A percentile compares a stretch with the other conserved stretches of the same genome.
Evolutionary conservation across 768 basidiomycete species (phyloP).

Genomic region (Trametes elegans): DNA sequence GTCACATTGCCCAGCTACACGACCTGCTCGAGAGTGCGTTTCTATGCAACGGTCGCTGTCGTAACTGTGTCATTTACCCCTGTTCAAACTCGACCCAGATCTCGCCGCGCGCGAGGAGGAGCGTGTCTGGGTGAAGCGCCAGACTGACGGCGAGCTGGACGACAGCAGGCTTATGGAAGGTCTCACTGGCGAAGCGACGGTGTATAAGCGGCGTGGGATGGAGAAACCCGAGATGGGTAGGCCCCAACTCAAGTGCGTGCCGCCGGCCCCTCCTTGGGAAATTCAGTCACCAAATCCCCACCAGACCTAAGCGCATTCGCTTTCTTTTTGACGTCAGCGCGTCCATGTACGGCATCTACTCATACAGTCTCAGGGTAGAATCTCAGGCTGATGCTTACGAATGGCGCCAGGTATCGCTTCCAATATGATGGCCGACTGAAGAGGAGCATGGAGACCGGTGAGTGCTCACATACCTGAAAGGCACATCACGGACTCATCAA

Average conservation of each 20-base stretch:
- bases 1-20: conserved; percentile 57
- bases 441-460: conserved; percentile 65
- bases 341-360: conserved; percentile 47
- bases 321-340: conserved; percentile 71
- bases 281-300: too few relatives aligned
- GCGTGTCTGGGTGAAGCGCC: conserved; percentile 68
- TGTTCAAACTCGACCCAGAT: conserved; percentile 47
- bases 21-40: conserved; percentile 61
- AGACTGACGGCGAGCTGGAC: conserved; percentile 69
- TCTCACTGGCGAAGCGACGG: conserved; percentile 63
- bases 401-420: conserved; percentile 58
- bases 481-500: not conserved
- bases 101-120: conserved; percentile 69
- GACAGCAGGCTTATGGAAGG: conserved; percentile 66
- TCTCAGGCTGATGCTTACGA: not conserved
- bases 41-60: not conserved
- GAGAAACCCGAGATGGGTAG: conserved; percentile 66
- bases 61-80: not conserved
- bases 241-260: conserved; percentile 60
- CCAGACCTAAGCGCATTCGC: conserved; percentile 62
- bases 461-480: not conserved
- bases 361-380: too few relatives aligned
- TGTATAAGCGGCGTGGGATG: conserved; percentile 70
- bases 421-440: conserved; percentile 68
- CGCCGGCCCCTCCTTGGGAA: too few relatives aligned